These are phyloP conservation scores for Jasminum sambac DNA, from an alignment of 257 asterid genomes.

Conservation along the genomic window DNA sequence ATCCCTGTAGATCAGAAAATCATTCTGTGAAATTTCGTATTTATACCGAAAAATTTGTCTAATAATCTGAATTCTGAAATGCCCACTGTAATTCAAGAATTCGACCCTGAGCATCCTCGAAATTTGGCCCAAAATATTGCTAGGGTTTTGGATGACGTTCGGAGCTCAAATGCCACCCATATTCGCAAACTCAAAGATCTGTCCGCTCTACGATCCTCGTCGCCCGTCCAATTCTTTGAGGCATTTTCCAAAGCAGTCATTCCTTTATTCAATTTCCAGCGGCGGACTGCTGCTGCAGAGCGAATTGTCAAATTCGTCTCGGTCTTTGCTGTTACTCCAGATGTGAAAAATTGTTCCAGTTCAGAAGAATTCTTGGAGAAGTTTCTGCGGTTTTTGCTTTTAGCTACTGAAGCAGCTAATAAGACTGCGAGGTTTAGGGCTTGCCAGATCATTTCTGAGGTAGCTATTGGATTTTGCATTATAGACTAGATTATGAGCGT, in stretches of 20 bases:
- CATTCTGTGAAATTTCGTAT: conserved; percentile 8
- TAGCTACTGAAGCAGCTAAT: conserved; percentile 63
- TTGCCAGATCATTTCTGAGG: conserved; percentile 96
- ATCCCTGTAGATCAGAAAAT: background rate
- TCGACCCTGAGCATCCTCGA: conserved; percentile 20
- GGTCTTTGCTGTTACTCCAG: conserved; percentile 46
- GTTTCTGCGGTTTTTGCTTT: conserved; percentile 61
- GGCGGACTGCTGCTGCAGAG: conserved; percentile 61
- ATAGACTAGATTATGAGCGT: background rate
- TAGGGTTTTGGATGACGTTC: conserved; percentile 56
- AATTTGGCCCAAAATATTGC: conserved; percentile 42
- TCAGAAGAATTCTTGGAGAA: conserved; percentile 59
- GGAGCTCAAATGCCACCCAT: conserved; percentile 66
- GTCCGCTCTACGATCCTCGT: conserved; percentile 43
- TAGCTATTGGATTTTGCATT: conserved; percentile 19
- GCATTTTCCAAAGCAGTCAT: conserved; percentile 56
- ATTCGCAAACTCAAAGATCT: conserved; percentile 79
- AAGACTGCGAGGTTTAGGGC: conserved; percentile 79
- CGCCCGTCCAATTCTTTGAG: conserved; percentile 42
- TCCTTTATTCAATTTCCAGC: conserved; percentile 69
- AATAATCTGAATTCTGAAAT: conserved; percentile 28
- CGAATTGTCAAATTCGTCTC: conserved; percentile 66
- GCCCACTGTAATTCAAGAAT: conserved; percentile 35
- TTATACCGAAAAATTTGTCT: background rate
- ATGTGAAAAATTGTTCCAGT: conserved; percentile 26